These are phyloP conservation scores for Cutaneotrichosporon sp. DNA, from an alignment of 1,284 basidiomycete genomes.

Conservation along the genomic window DNA sequence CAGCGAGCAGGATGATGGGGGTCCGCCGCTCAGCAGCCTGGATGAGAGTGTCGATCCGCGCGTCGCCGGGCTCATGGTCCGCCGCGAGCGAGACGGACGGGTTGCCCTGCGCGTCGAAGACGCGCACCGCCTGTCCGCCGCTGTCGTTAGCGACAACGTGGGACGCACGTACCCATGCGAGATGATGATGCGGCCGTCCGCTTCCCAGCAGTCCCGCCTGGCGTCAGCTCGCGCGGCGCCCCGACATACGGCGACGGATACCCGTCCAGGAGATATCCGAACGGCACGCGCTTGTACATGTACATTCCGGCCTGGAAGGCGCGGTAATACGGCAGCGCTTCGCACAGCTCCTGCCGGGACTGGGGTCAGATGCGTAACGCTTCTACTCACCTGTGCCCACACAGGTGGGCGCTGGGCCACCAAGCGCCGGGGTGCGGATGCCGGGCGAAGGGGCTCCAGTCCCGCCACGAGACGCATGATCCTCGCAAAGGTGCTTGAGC, in stretches of 20 bases:
- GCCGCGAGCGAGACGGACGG: constrained; percentile 18
- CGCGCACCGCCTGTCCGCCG: constrained; percentile 18
- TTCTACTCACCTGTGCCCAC: constrained; percentile 37
- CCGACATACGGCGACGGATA: constrained; percentile 35
- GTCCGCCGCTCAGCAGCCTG: constrained; percentile 20
- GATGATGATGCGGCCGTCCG: constrained; percentile 35
- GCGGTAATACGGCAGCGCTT: constrained; percentile 44
- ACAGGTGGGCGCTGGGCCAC: constrained; percentile 29
- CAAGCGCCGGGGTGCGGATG: not conserved
- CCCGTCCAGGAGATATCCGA: constrained; percentile 42
- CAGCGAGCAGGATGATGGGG: constrained; percentile 39
- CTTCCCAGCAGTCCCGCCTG: constrained; percentile 42
- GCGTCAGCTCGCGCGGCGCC: not conserved
- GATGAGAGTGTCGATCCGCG: constrained; percentile 35
- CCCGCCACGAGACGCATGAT: constrained; percentile 27
- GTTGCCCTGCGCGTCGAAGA: constrained; percentile 2
- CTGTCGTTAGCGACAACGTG: constrained; percentile 2
- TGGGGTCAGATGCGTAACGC: constrained; percentile 4
- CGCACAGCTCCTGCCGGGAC: constrained; percentile 45
- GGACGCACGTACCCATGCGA: constrained; percentile 35
- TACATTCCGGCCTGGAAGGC: constrained; percentile 44
- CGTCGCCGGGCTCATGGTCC: constrained; percentile 32
- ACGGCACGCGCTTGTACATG: constrained; percentile 32
- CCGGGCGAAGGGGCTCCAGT: constrained; percentile 1
- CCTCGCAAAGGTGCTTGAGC: constrained; percentile 22